Conservation (phyloP, 208 protist species). For the Crithidia expoeki region DNA sequence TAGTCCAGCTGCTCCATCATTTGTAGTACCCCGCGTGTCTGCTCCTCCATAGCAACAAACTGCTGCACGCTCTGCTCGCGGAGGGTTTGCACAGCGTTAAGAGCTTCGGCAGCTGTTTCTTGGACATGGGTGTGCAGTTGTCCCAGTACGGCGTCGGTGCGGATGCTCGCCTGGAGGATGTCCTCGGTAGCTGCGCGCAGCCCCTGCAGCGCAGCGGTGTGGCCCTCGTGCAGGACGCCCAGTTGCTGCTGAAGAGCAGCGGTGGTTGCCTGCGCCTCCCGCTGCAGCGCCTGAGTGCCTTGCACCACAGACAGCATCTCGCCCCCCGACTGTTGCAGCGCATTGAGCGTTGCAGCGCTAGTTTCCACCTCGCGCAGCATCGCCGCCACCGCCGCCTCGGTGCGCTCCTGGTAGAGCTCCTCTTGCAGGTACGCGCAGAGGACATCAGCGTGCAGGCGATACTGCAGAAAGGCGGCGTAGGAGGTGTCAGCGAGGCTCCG, state of each 20-base stretch:
- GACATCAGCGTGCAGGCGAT: slow-evolving; percentile 82
- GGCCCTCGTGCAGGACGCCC: slow-evolving; percentile 37
- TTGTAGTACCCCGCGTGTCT: slow-evolving; percentile 47
- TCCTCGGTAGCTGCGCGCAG: slow-evolving; percentile 25
- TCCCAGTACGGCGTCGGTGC: slow-evolving; percentile 30
- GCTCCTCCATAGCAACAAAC: slow-evolving; percentile 50
- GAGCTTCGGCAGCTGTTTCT: slow-evolving; percentile 32
- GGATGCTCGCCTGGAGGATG: slow-evolving; percentile 30
- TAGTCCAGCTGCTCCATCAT: slow-evolving; percentile 58
- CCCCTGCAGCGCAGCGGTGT: slow-evolving; percentile 38
- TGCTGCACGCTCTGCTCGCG: slow-evolving; percentile 36
- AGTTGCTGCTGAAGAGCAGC: slow-evolving; percentile 43
- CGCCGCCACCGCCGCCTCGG: slow-evolving; percentile 66
- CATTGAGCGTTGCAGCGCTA: slow-evolving; percentile 39
- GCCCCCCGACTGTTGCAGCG: slow-evolving; percentile 39
- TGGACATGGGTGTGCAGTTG: slow-evolving; percentile 37
- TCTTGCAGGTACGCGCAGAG: slow-evolving; percentile 86
- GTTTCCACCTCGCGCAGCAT: slow-evolving; percentile 45
- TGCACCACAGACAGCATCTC: slow-evolving; percentile 30
- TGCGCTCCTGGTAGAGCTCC: slow-evolving; percentile 88
- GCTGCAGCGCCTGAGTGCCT: slow-evolving; percentile 38
- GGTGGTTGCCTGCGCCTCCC: slow-evolving; percentile 36
- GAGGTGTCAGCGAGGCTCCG: slow-evolving; percentile 55
- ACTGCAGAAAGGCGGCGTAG: slow-evolving; percentile 85
- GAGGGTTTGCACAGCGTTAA: slow-evolving; percentile 38